Percentiles rank a stretch among this genome's conserved stretches.
These are phyloP conservation scores for Cystobasidiaceae sp. DNA, from an alignment of 1,284 basidiomycete species.

Conservation along the genomic window DNA sequence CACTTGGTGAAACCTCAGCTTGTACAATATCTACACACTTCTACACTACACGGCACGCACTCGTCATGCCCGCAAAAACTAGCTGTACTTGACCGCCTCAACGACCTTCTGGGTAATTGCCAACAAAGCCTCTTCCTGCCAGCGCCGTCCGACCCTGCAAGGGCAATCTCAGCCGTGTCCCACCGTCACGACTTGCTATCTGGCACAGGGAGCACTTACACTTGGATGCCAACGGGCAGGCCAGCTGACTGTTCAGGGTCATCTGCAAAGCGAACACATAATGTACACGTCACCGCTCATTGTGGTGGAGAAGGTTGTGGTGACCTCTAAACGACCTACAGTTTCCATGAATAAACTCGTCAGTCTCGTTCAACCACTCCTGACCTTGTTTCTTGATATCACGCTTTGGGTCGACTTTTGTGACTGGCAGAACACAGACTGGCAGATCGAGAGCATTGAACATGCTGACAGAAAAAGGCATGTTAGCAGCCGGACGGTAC, in stretches of 20 bases:
- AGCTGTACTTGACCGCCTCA: no score
- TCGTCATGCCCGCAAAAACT: no score
- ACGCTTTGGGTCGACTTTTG: not conserved
- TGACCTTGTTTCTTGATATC: not conserved
- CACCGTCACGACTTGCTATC: not conserved
- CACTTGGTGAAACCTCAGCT: no score
- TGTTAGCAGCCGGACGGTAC: no score
- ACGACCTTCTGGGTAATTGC: not conserved
- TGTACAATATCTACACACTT: no score
- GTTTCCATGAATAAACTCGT: not conserved
- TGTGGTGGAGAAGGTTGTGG: not conserved
- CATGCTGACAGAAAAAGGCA: not conserved
- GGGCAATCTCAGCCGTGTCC: not conserved
- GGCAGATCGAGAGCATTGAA: slow-evolving; percentile 19
- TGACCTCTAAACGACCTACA: not conserved
- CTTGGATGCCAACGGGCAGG: not conserved
- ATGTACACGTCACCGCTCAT: not conserved
- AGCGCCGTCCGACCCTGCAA: slow-evolving; percentile 1
- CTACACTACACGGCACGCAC: no score
- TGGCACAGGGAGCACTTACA: not conserved
- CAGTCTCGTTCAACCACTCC: not conserved
- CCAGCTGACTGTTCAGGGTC: not conserved
- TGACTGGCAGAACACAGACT: slow-evolving; percentile 6
- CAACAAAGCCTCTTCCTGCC: slow-evolving; percentile 1
- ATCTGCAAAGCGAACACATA: not conserved